Conservation (phyloP, 2,329 filamentous ascomycete species). For the Exserohilum turcica region DNA sequence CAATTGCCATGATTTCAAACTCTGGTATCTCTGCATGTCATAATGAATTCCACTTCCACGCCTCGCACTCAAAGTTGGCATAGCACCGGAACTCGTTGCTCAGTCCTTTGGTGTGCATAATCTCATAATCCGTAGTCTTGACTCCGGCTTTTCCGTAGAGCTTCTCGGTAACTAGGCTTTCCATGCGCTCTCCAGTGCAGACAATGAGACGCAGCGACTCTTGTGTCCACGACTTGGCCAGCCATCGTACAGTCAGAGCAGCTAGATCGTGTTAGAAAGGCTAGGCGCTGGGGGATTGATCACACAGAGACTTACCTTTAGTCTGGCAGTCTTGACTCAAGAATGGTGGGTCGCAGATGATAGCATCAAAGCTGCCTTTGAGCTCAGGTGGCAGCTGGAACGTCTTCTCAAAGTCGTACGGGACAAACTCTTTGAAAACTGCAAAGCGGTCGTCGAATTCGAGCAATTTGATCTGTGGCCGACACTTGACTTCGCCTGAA, state of each 20-base stretch:
- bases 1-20: not conserved
- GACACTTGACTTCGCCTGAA: slow-evolving; percentile 36
- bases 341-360: slow-evolving; percentile 81
- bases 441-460: slow-evolving; percentile 76
- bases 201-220: slow-evolving; percentile 59
- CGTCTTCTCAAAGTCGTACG: slow-evolving; percentile 75
- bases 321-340: slow-evolving; percentile 81
- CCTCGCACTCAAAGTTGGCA: slow-evolving; percentile 72
- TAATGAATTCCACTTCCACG: slow-evolving; percentile 45
- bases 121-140: slow-evolving; percentile 69
- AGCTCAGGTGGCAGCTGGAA: slow-evolving; percentile 66
- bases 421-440: slow-evolving; percentile 74
- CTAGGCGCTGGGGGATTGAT: not conserved
- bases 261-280: slow-evolving; percentile 52
- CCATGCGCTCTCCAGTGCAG: slow-evolving; percentile 81
- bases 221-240: slow-evolving; percentile 60
- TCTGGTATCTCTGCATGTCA: slow-evolving; percentile 3
- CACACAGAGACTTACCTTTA: slow-evolving; percentile 60
- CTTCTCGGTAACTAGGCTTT: slow-evolving; percentile 61
- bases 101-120: slow-evolving; percentile 71
- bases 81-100: slow-evolving; percentile 84
- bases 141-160: slow-evolving; percentile 70
- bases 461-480: slow-evolving; percentile 67
- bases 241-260: slow-evolving; percentile 76
- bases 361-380: slow-evolving; percentile 68